A percentile compares a stretch with the other conserved stretches of the same genome.
These are phyloP conservation scores for Yarrowia phangngaensis DNA, from an alignment of 805 yeast species.

Conservation along the genomic window DNA sequence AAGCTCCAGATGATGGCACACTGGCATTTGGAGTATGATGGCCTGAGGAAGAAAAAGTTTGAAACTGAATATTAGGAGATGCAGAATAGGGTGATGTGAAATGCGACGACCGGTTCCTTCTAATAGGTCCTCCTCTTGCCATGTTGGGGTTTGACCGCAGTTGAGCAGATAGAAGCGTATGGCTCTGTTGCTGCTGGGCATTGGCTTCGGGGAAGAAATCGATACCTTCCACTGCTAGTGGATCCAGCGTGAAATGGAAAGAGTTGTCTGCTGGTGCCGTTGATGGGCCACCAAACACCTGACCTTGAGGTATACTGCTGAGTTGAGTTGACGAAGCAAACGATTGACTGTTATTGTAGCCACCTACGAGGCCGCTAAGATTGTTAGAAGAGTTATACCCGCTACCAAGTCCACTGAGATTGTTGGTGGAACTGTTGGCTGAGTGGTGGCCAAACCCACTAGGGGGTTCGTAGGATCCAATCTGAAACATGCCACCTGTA, in stretches of 20 bases:
- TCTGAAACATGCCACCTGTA: constrained; percentile 21
- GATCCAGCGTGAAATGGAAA: constrained; percentile 45
- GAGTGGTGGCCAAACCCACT: constrained; percentile 15
- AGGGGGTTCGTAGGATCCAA: constrained; percentile 22
- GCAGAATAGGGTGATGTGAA: constrained; percentile 22
- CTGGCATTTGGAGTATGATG: constrained; percentile 16
- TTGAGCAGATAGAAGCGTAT: constrained; percentile 12
- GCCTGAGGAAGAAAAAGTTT: constrained; percentile 7
- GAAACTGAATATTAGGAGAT: constrained; percentile 24
- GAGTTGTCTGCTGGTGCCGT: constrained; percentile 25
- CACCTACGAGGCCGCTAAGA: neutral
- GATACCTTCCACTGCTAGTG: constrained; percentile 50
- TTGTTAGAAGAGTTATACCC: too few relatives aligned
- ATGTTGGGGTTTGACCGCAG: constrained; percentile 20
- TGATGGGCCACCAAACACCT: constrained; percentile 8
- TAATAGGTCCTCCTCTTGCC: constrained; percentile 27
- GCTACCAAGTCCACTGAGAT: constrained; percentile 6
- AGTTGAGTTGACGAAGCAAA: constrained; percentile 16
- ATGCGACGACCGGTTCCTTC: constrained; percentile 27
- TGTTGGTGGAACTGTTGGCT: constrained; percentile 4
- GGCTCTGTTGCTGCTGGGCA: constrained; percentile 9
- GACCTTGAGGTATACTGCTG: constrained; percentile 23
- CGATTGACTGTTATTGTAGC: neutral
- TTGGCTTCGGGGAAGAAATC: constrained; percentile 27
- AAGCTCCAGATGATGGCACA: constrained; percentile 21